Evolutionary conservation across 2,329 filamentous ascomycete genomes (phyloP), one percentile per base, ranked within the genome.

Genomic region (Nemania sp.): DNA sequence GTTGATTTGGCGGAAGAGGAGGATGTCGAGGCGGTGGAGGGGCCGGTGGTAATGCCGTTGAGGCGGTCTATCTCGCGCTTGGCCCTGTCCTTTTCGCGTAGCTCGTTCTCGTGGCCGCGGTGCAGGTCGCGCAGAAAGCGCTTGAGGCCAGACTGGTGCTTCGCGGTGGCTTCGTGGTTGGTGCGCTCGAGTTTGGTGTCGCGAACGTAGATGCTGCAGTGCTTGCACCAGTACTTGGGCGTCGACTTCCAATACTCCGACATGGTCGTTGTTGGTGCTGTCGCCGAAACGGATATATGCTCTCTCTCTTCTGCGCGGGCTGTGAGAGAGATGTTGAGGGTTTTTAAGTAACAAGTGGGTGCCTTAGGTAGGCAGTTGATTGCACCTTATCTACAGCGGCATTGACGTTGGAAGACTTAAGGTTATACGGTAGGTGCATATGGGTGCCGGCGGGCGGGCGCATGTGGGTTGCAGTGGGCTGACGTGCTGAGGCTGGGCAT

Each of bases 201-300:
- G 81, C 93, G 92, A 57, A 99, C 92, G 81, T 90, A 98, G 78
- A 88, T 88, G 77, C 89, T 89, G 87, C 96, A 99, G 84, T 97
- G 93, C 81, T 98, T 98, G 88, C 96, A 99, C 94, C 94, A 98
- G 83, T 97, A 97, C 79, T 92, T 95, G 5, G 94, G 94, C 79
- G 94, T 97, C 22, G 95, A 98, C 80, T 98, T 98, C 96, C 96
- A 98, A 82, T 97, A 97, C 85, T 98, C 96, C 0, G 96, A 91
- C 96, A 99, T 98, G 56, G 32, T 58, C 6, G 20, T 18, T 27
- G 10, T 13, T 11, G 20, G 47, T 27, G 22, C 24, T 20, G 15
- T 45, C 18, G 41, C 41, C 18, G 1, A n/a, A 45, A 20, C 41
- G 18, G n/a, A 41, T 13, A 35, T 5, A 35, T 35, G 32, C n/a